Percentiles rank a stretch among this genome's conserved stretches.
These are phyloP conservation scores for Monosporascus sp. DNA, from an alignment of 2,329 filamentous ascomycete genomes.

Conservation along the genomic window DNA sequence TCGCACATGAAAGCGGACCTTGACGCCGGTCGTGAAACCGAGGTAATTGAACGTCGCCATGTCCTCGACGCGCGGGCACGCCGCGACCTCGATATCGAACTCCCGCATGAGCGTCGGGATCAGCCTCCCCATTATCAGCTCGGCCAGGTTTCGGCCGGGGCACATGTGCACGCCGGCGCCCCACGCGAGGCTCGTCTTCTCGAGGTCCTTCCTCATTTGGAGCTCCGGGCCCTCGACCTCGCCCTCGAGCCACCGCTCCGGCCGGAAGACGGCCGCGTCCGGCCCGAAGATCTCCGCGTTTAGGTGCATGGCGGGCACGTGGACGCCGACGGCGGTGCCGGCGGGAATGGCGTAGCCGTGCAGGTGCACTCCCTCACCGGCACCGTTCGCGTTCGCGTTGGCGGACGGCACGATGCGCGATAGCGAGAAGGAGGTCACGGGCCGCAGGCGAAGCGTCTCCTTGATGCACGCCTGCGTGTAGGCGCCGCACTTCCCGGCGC, in stretches of 20 bases:
- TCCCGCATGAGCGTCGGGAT: constrained; percentile 35
- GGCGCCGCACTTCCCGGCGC: constrained; percentile 14
- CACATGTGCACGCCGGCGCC: constrained; percentile 47
- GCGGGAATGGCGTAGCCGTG: constrained; percentile 37
- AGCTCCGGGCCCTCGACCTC: constrained; percentile 17
- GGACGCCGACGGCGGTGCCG: constrained; percentile 46
- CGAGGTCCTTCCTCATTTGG: constrained; percentile 29
- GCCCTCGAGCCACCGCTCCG: constrained; percentile 41
- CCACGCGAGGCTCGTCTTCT: constrained; percentile 45
- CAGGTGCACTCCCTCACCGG: constrained; percentile 26
- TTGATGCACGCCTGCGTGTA: constrained; percentile 43
- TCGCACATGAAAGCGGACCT: constrained; percentile 31
- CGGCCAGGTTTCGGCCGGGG: constrained; percentile 45
- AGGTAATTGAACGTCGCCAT: constrained; percentile 43
- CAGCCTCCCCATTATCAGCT: constrained; percentile 42
- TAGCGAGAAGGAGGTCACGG: constrained; percentile 48
- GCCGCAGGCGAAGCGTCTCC: constrained; percentile 45
- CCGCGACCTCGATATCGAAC: constrained; percentile 37
- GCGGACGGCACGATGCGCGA: constrained; percentile 37
- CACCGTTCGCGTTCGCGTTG: neutral
- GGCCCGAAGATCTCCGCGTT: constrained; percentile 44
- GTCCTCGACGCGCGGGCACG: constrained; percentile 32
- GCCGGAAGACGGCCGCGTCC: constrained; percentile 38
- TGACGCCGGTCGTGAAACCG: constrained; percentile 46
- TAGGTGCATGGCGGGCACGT: constrained; percentile 44